A percentile compares a stretch with the other conserved stretches of the same genome.
These are phyloP conservation scores for Paramecium octaurelia DNA, from an alignment of 73 alveolate species.

Conservation along the genomic window DNA sequence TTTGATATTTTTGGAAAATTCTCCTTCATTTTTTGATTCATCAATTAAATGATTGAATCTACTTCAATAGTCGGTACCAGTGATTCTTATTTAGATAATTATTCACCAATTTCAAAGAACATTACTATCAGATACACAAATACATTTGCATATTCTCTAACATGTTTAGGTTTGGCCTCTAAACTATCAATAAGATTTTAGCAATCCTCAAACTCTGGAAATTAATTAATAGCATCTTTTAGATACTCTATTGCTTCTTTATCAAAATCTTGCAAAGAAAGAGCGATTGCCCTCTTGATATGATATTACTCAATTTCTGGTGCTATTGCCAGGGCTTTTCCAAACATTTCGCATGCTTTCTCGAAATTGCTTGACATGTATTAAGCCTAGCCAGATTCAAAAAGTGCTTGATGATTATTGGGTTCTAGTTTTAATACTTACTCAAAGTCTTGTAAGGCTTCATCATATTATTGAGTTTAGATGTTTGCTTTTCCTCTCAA, in stretches of 20 bases:
- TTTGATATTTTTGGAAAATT: neutral
- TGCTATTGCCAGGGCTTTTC: neutral
- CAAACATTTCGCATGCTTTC: neutral
- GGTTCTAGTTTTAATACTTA: neutral
- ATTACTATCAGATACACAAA: neutral
- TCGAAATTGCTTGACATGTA: neutral
- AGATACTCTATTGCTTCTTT: neutral
- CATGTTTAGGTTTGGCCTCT: neutral
- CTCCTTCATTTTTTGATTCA: neutral
- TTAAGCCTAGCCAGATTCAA: neutral
- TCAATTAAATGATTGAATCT: neutral
- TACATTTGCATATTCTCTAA: neutral
- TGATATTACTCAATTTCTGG: neutral
- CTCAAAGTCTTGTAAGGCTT: neutral
- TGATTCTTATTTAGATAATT: neutral
- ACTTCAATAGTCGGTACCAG: neutral
- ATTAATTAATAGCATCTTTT: neutral
- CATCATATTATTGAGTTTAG: neutral
- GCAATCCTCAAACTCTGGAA: neutral
- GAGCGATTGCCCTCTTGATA: neutral
- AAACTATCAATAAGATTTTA: neutral
- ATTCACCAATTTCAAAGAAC: neutral
- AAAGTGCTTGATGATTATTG: neutral
- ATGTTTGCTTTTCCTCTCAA: neutral
- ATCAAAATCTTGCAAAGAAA: neutral